A percentile compares a stretch with the other conserved stretches of the same genome.
phyloP scores from a whole-genome alignment of 352 stramenopile species.

The Elongisporangium prolatum region DNA sequence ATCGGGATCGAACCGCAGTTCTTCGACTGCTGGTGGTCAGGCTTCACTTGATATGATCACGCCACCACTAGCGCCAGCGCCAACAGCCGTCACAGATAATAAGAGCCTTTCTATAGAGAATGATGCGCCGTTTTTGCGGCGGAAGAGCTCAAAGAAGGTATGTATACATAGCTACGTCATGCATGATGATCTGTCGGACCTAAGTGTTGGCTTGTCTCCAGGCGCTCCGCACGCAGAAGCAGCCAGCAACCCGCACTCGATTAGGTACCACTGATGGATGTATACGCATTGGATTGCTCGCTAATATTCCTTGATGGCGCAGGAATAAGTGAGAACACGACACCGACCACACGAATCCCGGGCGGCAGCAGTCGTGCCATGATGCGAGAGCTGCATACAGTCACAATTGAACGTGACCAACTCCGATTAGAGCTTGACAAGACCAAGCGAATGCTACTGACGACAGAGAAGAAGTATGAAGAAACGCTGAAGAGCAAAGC shows the following conservation, averaged over 20 bases:
- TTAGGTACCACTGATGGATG: background rate
- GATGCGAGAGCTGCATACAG: constrained; percentile 53
- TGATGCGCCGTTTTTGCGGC: background rate
- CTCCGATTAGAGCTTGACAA: constrained; percentile 72
- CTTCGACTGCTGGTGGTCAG: constrained; percentile 7
- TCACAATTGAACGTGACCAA: constrained; percentile 71
- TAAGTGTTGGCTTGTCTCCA: background rate
- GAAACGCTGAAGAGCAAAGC: constrained; percentile 46
- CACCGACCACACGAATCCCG: constrained; percentile 7
- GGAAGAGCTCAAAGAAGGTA: background rate
- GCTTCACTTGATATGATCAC: background rate
- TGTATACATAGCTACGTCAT: too few relatives aligned
- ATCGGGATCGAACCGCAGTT: constrained; percentile 23
- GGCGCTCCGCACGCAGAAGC: background rate
- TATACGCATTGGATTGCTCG: too few relatives aligned
- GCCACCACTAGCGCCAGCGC: background rate
- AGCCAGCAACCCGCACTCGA: background rate
- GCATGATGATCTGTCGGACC: too few relatives aligned
- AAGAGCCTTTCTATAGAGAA: background rate
- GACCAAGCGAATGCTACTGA: constrained; percentile 34
- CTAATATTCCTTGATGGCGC: background rate
- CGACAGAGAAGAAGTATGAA: constrained; percentile 40
- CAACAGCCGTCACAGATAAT: background rate
- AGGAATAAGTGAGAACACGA: constrained; percentile 20
- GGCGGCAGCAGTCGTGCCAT: constrained; percentile 1